These are phyloP conservation scores for Sporisorium iseilematis-ciliati DNA, from an alignment of 1,284 basidiomycete genomes.

Conservation along the genomic window DNA sequence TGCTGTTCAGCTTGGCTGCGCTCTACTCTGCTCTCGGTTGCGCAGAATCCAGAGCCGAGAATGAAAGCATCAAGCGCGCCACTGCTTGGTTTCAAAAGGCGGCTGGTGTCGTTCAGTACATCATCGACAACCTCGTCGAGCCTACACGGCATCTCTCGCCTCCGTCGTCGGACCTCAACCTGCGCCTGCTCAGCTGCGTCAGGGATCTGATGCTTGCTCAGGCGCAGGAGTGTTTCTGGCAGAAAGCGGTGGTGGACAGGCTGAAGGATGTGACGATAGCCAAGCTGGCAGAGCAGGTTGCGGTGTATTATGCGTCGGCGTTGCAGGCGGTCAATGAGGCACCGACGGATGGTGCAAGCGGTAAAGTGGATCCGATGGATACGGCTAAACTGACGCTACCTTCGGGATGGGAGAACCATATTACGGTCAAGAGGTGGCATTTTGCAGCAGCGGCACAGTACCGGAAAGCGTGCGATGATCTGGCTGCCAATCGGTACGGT, in stretches of 20 bases:
- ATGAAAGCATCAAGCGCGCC: slow-evolving; percentile 64
- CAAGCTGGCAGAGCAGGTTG: slow-evolving; percentile 82
- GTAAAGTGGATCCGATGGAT: slow-evolving; percentile 11
- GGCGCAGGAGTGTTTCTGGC: slow-evolving; percentile 97
- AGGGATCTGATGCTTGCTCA: slow-evolving; percentile 88
- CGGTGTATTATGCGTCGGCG: slow-evolving; percentile 55
- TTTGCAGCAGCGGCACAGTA: slow-evolving; percentile 92
- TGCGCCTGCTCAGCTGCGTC: slow-evolving; percentile 77
- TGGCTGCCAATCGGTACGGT: slow-evolving; percentile 76
- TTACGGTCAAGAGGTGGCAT: slow-evolving; percentile 85
- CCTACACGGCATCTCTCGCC: slow-evolving; percentile 33
- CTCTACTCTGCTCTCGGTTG: slow-evolving; percentile 56
- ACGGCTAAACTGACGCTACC: slow-evolving; percentile 40
- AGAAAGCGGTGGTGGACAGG: slow-evolving; percentile 83
- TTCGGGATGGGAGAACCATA: slow-evolving; percentile 84
- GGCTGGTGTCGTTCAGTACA: slow-evolving; percentile 55
- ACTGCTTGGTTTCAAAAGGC: slow-evolving; percentile 60
- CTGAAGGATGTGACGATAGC: slow-evolving; percentile 88
- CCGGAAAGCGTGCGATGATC: slow-evolving; percentile 88
- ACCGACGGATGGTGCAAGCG: neutral
- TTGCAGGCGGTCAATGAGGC: slow-evolving; percentile 27
- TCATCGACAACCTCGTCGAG: slow-evolving; percentile 46
- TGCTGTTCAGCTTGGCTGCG: slow-evolving; percentile 56
- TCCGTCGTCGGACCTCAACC: slow-evolving; percentile 60
- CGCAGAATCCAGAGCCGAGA: slow-evolving; percentile 53